Percentiles rank a stretch among this genome's conserved stretches.
Conservation (phyloP, 768 basidiomycete genomes). For the Ramaria sp. region DNA sequence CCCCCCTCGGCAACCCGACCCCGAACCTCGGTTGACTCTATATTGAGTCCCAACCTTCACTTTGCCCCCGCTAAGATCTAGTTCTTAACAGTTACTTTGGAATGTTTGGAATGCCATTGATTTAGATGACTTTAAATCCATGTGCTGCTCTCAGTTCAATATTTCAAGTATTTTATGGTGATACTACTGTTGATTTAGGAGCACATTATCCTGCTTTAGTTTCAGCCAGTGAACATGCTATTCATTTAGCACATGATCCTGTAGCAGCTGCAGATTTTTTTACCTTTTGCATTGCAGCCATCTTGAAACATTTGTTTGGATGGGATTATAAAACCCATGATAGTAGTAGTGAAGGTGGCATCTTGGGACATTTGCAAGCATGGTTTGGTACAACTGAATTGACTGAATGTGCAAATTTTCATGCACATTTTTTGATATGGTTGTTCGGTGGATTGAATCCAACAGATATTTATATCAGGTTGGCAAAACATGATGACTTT, state of each 20-base stretch:
- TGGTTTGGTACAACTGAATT: slow-evolving; percentile 33
- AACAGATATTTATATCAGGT: slow-evolving; percentile 16
- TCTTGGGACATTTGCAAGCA: slow-evolving; percentile 23
- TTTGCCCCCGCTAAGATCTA: too few species aligned
- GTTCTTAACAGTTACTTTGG: slow-evolving; percentile 21
- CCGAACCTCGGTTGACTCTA: too few species aligned
- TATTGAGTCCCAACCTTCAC: too few species aligned
- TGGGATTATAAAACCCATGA: slow-evolving; percentile 11
- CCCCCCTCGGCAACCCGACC: too few species aligned
- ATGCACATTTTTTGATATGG: slow-evolving; percentile 33
- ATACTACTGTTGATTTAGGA: slow-evolving; percentile 24
- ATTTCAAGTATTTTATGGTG: slow-evolving; percentile 28
- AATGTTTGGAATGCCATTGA: slow-evolving; percentile 25
- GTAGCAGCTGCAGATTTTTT: slow-evolving; percentile 30
- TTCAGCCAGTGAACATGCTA: slow-evolving; percentile 23
- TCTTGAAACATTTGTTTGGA: slow-evolving; percentile 21
- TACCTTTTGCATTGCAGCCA: slow-evolving; percentile 26
- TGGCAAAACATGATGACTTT: slow-evolving; percentile 13
- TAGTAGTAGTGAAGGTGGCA: slow-evolving; percentile 15
- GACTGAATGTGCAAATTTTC: slow-evolving; percentile 27
- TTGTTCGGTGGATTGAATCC: slow-evolving; percentile 24
- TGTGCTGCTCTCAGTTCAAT: slow-evolving; percentile 31
- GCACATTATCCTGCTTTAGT: slow-evolving; percentile 18
- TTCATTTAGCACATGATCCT: slow-evolving; percentile 30
- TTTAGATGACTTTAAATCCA: slow-evolving; percentile 37